phyloP scores from a whole-genome alignment of 1,139 yeast species.

The Geotrichum restrictum region DNA sequence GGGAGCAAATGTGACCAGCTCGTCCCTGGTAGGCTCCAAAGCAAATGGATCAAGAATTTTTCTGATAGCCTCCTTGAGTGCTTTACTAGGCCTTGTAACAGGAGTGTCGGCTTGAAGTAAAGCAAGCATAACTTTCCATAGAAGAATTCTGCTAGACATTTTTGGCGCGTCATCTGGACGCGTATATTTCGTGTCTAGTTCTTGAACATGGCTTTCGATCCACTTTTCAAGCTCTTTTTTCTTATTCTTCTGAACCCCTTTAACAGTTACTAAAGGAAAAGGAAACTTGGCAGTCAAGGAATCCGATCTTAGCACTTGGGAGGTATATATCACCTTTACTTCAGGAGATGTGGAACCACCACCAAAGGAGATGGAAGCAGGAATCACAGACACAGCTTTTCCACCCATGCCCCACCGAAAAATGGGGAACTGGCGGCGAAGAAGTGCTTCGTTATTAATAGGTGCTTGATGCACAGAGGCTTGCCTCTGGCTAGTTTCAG shows the following conservation, averaged over 20 bases:
- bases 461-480: conserved; percentile 19
- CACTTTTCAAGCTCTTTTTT: conserved; percentile 64
- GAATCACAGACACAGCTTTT: conserved; percentile 46
- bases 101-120: conserved; percentile 31
- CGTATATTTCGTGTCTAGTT: conserved; percentile 12
- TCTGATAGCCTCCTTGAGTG: conserved; percentile 17
- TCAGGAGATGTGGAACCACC: conserved; percentile 28
- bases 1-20: conserved; percentile 19
- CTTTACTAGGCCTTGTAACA: conserved; percentile 19
- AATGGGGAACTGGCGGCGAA: conserved; percentile 65
- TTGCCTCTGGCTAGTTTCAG: background rate
- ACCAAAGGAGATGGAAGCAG: conserved; percentile 40
- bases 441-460: conserved; percentile 35
- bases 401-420: conserved; percentile 64
- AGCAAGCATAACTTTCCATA: conserved; percentile 36
- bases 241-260: conserved; percentile 46
- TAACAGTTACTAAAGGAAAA: conserved; percentile 51
- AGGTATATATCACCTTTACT: conserved; percentile 33
- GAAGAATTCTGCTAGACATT: conserved; percentile 27
- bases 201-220: conserved; percentile 37
- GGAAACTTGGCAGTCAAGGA: conserved; percentile 47
- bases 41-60: conserved; percentile 20
- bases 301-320: conserved; percentile 35
- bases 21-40: conserved; percentile 22
- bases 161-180: conserved; percentile 21